These are phyloP conservation scores for Coemansia sp. DNA, from an alignment of 192 early-diverging fungal genomes.

Conservation along the genomic window DNA sequence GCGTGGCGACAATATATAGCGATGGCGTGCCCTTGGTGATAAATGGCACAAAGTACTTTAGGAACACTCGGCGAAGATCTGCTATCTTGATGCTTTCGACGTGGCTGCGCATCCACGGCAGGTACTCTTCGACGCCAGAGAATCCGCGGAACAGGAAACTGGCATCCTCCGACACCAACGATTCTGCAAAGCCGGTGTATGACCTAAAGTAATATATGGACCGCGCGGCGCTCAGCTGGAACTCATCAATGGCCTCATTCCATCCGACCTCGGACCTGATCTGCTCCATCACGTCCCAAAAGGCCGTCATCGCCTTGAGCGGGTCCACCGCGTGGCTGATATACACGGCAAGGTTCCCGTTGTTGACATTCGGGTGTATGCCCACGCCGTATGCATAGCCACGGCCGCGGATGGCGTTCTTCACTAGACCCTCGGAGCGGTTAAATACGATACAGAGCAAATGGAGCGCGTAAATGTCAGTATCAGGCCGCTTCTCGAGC, in stretches of 20 bases:
- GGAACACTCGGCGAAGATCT: conserved; percentile 36
- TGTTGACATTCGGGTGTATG: conserved; percentile 24
- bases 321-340: conserved; percentile 52
- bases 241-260: conserved; percentile 36
- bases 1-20: conserved; percentile 46
- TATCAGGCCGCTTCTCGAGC: conserved; percentile 30
- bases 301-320: conserved; percentile 36
- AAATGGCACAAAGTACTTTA: conserved; percentile 33
- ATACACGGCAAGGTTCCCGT: conserved; percentile 44
- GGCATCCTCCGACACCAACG: conserved; percentile 38
- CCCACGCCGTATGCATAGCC: conserved; percentile 75
- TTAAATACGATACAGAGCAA: conserved; percentile 69
- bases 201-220: conserved; percentile 30
- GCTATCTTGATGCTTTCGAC: conserved; percentile 33
- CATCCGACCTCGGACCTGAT: conserved; percentile 30
- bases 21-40: conserved; percentile 20
- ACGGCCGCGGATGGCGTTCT: conserved; percentile 75
- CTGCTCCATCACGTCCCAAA: conserved; percentile 41
- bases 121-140: conserved; percentile 36
- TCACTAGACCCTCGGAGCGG: conserved; percentile 77
- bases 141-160: conserved; percentile 25
- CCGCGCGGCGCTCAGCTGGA: conserved; percentile 43
- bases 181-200: conserved; percentile 22
- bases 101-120: conserved; percentile 43
- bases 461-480: conserved; percentile 33